phyloP scores from a whole-genome alignment of 768 basidiomycete genomes.

The Serendipita vermifera region DNA sequence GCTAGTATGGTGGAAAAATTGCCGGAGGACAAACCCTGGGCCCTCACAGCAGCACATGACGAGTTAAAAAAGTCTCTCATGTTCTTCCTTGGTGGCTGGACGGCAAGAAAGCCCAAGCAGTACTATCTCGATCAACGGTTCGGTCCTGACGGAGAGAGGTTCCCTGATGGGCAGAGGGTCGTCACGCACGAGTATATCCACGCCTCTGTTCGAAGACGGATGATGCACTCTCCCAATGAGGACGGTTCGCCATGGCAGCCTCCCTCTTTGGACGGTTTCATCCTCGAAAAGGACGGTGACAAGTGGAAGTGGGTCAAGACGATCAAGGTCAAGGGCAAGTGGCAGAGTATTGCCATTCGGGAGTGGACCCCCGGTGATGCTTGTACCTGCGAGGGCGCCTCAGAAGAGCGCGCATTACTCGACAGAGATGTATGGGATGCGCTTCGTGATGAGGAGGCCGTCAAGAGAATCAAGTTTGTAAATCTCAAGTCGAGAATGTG shows the following conservation, averaged over 20 bases:
- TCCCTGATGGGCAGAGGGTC: no score
- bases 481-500: no score
- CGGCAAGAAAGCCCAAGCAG: not conserved
- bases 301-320: not conserved
- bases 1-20: no score
- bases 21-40: not conserved
- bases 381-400: no score
- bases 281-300: not conserved
- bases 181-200: not conserved
- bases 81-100: not conserved
- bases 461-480: no score
- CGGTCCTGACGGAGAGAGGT: no score
- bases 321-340: not conserved
- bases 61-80: not conserved
- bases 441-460: no score
- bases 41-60: not conserved
- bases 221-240: no score
- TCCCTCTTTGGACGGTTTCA: not conserved
- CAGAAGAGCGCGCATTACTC: no score
- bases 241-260: not conserved
- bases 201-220: not conserved
- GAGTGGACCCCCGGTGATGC: no score
- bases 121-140: conserved; percentile 1
- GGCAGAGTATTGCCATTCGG: no score
- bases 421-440: no score